These are phyloP conservation scores for Friedmanniomyces simplex DNA, from an alignment of 495 filamentous ascomycete genomes.

Conservation along the genomic window DNA sequence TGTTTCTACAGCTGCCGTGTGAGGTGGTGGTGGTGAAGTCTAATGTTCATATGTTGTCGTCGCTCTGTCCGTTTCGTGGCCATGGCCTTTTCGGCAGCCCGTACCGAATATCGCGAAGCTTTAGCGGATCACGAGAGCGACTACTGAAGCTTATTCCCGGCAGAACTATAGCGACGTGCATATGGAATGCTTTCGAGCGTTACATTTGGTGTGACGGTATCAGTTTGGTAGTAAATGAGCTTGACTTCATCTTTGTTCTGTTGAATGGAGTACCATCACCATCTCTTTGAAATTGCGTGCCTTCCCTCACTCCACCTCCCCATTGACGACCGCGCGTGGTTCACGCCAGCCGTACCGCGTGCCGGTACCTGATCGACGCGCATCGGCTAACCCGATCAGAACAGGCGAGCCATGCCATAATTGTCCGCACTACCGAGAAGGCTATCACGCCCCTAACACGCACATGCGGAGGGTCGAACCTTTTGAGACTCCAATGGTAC, in stretches of 20 bases:
- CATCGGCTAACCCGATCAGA: no score
- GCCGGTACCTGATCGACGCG: no score
- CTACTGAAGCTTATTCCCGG: neutral
- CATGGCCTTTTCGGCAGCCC: no score
- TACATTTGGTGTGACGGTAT: neutral
- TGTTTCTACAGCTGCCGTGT: no score
- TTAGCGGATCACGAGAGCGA: neutral
- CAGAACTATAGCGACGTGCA: neutral
- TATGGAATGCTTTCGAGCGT: neutral
- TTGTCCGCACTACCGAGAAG: neutral
- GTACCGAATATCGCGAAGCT: no score
- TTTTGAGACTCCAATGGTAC: neutral
- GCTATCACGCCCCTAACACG: neutral
- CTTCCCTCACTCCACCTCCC: no score
- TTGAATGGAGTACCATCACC: neutral
- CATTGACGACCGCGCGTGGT: no score
- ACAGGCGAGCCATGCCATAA: no score
- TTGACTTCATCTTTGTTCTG: neutral
- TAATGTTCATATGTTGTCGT: no score
- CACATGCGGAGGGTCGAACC: neutral
- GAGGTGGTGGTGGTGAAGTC: no score
- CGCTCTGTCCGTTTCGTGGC: no score
- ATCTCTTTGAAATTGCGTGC: neutral
- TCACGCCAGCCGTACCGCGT: no score
- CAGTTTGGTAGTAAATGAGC: neutral